phyloP scores from a whole-genome alignment of 192 early-diverging fungal genomes.

The Allomyces arbusculus region DNA sequence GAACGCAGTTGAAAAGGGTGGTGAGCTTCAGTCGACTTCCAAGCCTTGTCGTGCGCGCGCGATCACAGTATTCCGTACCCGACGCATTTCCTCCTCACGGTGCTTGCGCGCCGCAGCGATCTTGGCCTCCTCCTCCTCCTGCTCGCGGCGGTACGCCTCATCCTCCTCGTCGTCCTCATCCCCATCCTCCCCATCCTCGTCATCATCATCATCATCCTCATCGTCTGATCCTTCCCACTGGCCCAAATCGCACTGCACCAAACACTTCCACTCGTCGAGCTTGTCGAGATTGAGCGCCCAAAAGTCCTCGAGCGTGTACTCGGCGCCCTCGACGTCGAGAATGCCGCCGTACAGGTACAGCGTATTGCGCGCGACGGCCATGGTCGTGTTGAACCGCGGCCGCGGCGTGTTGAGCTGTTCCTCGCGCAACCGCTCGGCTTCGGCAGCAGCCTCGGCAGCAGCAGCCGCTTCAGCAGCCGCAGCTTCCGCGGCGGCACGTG shows the following conservation, averaged over 20 bases:
- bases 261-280: conserved; percentile 29
- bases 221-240: conserved; percentile 24
- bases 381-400: conserved; percentile 46
- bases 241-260: conserved; percentile 24
- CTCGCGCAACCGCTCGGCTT: neutral
- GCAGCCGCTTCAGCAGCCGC: no score
- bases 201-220: conserved; percentile 20
- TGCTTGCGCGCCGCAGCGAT: conserved; percentile 12
- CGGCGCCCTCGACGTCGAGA: conserved; percentile 33
- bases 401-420: conserved; percentile 16
- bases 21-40: neutral
- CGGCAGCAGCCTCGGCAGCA: neutral
- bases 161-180: conserved; percentile 28
- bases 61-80: conserved; percentile 7
- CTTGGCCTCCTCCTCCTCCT: conserved; percentile 13
- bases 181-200: conserved; percentile 22
- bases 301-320: conserved; percentile 38
- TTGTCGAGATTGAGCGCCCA: conserved; percentile 47
- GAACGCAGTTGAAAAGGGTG: neutral
- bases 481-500: no score
- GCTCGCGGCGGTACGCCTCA: conserved; percentile 7
- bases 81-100: conserved; percentile 12
- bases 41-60: neutral
- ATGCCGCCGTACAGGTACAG: conserved; percentile 46
- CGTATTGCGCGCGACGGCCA: conserved; percentile 27